Percentiles rank a stretch among this genome's conserved stretches.
Conservation (phyloP, 345 rosid genomes). For the Eucalyptus pauciflora region DNA sequence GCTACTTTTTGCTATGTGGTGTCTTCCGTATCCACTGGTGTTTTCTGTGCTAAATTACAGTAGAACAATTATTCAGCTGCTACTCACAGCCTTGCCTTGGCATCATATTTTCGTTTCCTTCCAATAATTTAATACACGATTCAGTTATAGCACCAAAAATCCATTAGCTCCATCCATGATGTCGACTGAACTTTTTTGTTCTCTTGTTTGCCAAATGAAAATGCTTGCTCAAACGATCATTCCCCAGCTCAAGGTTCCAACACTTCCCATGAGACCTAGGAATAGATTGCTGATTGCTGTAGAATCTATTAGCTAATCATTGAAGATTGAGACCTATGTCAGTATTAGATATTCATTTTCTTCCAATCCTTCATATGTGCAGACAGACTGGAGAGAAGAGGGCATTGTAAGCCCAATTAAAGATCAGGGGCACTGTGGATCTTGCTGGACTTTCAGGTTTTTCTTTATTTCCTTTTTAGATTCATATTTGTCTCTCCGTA, state of each 20-base stretch:
- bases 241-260: background rate
- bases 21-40: background rate
- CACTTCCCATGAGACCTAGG: background rate
- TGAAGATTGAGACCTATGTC: background rate
- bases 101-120: background rate
- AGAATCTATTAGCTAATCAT: background rate
- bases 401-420: constrained; percentile 91
- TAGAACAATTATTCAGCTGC: background rate
- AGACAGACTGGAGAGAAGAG: constrained; percentile 91
- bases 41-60: background rate
- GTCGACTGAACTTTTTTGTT: background rate
- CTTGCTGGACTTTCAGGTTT: constrained; percentile 99
- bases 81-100: background rate
- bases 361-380: background rate
- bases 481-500: background rate
- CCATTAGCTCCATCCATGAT: background rate
- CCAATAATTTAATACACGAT: background rate
- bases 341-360: background rate
- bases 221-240: background rate
- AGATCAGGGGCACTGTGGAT: constrained; percentile 89
- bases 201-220: background rate
- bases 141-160: background rate
- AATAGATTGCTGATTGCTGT: background rate
- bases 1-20: background rate
- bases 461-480: background rate